Base-by-base conservation (phyloP, 2,329 filamentous ascomycete species). In the Pseudogymnoascus sp. region DNA sequence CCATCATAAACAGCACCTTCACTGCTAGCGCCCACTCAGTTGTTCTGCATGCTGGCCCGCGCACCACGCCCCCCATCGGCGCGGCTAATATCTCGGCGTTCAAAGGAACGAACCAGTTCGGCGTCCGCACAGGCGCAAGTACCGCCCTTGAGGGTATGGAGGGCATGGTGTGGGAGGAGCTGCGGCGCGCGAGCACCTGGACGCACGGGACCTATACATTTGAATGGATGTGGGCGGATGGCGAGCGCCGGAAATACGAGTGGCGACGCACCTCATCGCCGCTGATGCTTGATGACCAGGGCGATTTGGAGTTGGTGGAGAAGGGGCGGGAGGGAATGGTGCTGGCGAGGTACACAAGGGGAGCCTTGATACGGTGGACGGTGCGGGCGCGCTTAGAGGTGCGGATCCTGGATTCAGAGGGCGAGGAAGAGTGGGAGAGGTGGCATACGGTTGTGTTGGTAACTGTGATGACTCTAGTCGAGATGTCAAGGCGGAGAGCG, bases 261-360 rank as follows among this genome's bases (percentile, higher is more conserved):
- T 65, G 63, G 63, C 35, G 39, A 18, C 30, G 62, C 20, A 65
- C 47, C 9, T 54, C 63, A 9, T 59, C 38, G 20, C 12, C 50
- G n/a, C 22, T 35, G 6, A 18, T 50, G 3, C 57, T 60, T 20
- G 59, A 34, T 12, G 63, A 65, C 57, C 63, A 65, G 58, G 58
- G 60, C 6, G 62, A 65, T 58, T 18, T 65, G 60, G 63, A 65
- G 58, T 28, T 63, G n/a, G 25, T 61, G 34, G 66, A 62, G 62
- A 64, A 18, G 60, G 43, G 47, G 4, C 47, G 47, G 28, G 47
- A 54, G 16, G 47, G 47, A 5, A 54, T 54, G 47, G 47, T 54
- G 25, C 28, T 54, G 9, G 47, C 47, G 25, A 54, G 28, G 4
- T 54, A 54, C 5, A 32, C 47, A 2, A 30, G 28, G 25, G 47